These are phyloP conservation scores for Penicillium freii DNA, from an alignment of 2,329 filamentous ascomycete genomes.

Conservation along the genomic window DNA sequence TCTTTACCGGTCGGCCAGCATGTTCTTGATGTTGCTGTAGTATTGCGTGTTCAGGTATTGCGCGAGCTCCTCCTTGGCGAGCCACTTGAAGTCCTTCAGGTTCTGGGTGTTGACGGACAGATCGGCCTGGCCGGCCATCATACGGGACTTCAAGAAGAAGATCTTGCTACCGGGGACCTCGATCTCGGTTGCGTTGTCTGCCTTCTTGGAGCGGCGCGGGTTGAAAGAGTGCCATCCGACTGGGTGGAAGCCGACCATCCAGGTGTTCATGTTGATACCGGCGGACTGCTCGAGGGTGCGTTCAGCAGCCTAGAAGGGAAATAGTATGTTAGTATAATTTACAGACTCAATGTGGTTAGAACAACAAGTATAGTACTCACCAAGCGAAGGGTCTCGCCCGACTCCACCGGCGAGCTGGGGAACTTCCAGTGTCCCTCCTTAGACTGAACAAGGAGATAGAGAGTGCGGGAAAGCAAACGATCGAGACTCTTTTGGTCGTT, in stretches of 20 bases:
- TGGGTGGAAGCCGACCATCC: conserved; percentile 88
- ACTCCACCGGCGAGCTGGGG: conserved; percentile 67
- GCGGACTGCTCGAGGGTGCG: conserved; percentile 73
- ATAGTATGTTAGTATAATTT: conserved; percentile 8
- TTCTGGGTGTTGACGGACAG: conserved; percentile 69
- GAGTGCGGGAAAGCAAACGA: conserved; percentile 71
- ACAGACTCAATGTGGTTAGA: neutral
- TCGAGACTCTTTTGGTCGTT: conserved; percentile 77
- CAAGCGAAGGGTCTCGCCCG: conserved; percentile 75
- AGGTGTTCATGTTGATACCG: conserved; percentile 97
- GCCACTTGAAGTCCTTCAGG: conserved; percentile 83
- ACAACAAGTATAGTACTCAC: conserved; percentile 54
- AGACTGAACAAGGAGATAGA: conserved; percentile 80
- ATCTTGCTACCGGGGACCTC: conserved; percentile 69
- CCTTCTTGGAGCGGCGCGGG: conserved; percentile 42
- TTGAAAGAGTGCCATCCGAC: conserved; percentile 72
- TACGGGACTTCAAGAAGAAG: conserved; percentile 94
- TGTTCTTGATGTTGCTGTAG: conserved; percentile 73
- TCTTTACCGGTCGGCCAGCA: conserved; percentile 72
- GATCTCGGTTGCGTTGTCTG: conserved; percentile 31
- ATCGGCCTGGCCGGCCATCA: conserved; percentile 94
- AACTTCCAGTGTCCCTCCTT: conserved; percentile 76
- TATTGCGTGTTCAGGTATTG: conserved; percentile 65
- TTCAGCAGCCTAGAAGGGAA: conserved; percentile 67
- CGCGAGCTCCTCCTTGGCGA: conserved; percentile 83